Base-by-base conservation (phyloP, 2,329 filamentous ascomycete genomes). In the Aspergillus spinulosporus region DNA sequence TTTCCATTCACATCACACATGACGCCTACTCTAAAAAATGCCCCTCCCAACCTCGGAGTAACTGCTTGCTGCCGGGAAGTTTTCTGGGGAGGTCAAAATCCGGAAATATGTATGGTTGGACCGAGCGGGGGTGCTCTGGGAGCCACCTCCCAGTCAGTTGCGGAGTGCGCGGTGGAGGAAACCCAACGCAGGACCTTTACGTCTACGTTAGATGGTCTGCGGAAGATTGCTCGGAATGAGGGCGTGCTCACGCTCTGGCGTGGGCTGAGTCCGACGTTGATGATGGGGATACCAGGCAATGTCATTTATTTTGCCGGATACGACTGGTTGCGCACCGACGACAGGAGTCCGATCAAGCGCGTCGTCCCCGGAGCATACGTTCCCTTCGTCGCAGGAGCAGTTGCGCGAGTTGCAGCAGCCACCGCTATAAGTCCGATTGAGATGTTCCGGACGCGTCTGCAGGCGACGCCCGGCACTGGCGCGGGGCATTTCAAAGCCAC, bases 231-330 rank as follows among this genome's bases (percentile, higher is more conserved):
- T 12, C 86, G 90, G 48, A 92, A 97, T 70, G 94, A 99, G 76
- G 94, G 94, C 1, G 69, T 92, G 9, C 83, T 84, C 28, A 94
- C 92, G 1, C 76, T 99, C 36, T 99, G 94, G 93, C 84, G 94
- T 59, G 94, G 94, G 0, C 79, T 99, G 4, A 95, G 90, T n/a
- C 93, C 94, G 0, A 99, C 94, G 0, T 78, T 99, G 21, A 83
- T 92, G 62, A 99, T 99, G 94, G 87, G 92, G 0, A 84, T 99
- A 4, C 94, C 94, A 0, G 91, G 87, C 28, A 99, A 99, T 71
- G 94, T 99, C 64, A 97, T 99, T 63, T 99, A 99, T 76, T 97
- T 97, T 68, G 95, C 94, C 9, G 94, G 94, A 39, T 99, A 99
- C 74, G 94, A 99, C 69, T 97, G 92, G 88, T 73, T 99, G 57